A percentile compares a stretch with the other conserved stretches of the same genome.
These are phyloP conservation scores for apple (Malus domestica) DNA, from an alignment of 306 rosid species.

Conservation along the genomic window DNA sequence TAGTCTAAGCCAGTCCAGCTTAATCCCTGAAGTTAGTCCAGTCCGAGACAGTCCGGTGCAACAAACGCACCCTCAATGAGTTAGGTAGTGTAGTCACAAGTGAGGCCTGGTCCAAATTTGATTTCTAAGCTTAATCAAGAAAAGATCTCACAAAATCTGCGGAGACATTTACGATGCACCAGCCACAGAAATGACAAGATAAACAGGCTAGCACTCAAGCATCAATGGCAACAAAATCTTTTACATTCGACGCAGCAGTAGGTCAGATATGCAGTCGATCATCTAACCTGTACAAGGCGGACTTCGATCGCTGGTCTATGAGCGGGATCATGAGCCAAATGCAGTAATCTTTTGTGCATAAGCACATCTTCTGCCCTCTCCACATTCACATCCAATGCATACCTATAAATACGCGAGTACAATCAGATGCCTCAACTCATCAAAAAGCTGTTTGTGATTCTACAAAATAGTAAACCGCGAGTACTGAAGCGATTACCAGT, in stretches of 20 bases:
- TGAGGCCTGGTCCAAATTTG: background rate
- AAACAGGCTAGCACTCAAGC: background rate
- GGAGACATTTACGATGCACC: background rate
- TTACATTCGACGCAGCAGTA: background rate
- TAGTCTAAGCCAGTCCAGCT: too few species aligned
- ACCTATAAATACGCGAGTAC: constrained; percentile 40
- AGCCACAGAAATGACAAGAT: background rate
- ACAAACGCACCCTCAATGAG: too few species aligned
- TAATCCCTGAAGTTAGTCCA: too few species aligned
- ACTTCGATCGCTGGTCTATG: constrained; percentile 89
- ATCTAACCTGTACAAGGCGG: constrained; percentile 85
- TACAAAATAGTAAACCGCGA: background rate
- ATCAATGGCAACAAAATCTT: background rate
- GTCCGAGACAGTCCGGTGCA: too few species aligned
- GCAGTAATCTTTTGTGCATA: constrained; percentile 81
- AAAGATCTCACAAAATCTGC: background rate
- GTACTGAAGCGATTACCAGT: background rate
- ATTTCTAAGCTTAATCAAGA: background rate
- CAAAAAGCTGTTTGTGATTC: background rate
- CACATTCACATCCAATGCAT: constrained; percentile 91
- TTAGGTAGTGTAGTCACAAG: background rate
- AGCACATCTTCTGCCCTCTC: constrained; percentile 98
- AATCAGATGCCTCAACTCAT: constrained; percentile 20
- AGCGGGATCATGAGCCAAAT: constrained; percentile 79
- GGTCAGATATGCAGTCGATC: background rate